These are phyloP conservation scores for Piper betle DNA, from an alignment of 164 flowering plant species.

Conservation along the genomic window DNA sequence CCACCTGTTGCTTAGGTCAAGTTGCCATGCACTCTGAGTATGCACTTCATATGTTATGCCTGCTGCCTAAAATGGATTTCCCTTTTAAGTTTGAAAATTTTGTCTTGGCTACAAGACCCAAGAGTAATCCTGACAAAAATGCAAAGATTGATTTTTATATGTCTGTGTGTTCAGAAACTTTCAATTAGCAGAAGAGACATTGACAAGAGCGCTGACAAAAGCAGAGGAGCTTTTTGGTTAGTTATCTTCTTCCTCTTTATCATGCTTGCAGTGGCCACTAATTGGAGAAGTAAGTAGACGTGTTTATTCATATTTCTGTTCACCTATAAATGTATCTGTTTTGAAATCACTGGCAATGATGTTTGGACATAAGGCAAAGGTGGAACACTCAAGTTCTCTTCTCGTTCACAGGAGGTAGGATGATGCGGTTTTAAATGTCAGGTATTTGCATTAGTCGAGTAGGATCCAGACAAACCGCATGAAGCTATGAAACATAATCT, in stretches of 20 bases:
- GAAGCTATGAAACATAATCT: background rate
- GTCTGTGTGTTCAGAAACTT: conserved; percentile 45
- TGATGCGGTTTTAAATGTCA: background rate
- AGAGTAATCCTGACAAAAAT: background rate
- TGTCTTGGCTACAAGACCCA: background rate
- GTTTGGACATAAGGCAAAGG: conserved; percentile 57
- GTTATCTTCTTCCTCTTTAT: conserved; percentile 6
- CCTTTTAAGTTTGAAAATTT: background rate
- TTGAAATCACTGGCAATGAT: conserved; percentile 76
- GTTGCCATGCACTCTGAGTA: conserved; percentile 81
- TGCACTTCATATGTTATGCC: conserved; percentile 4
- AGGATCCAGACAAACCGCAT: background rate
- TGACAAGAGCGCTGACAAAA: conserved; percentile 58
- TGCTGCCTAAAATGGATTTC: background rate
- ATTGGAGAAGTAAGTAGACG: background rate
- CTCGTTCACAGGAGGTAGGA: conserved; percentile 84
- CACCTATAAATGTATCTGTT: conserved; percentile 17
- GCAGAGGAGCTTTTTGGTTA: conserved; percentile 76
- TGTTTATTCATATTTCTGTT: background rate
- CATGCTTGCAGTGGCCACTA: background rate
- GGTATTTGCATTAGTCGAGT: background rate
- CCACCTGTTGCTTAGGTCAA: conserved; percentile 80
- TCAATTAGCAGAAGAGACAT: conserved; percentile 62
- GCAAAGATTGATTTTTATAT: background rate
- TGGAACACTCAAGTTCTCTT: conserved; percentile 76